phyloP scores from a whole-genome alignment of 2,329 filamentous ascomycete genomes.

The Penicillium sp. region DNA sequence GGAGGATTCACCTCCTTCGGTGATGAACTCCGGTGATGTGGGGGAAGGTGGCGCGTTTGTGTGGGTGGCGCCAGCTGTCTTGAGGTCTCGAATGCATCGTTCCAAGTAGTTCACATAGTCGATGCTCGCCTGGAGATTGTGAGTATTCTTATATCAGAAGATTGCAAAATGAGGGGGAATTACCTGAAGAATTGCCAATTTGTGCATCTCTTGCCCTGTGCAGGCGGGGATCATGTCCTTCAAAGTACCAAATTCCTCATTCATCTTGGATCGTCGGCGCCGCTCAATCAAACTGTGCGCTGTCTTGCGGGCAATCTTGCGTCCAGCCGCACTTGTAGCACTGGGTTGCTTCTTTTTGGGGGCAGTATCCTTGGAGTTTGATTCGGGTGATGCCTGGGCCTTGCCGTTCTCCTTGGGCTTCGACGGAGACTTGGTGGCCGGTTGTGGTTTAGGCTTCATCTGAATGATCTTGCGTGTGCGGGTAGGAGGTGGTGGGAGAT shows the following conservation, averaged over 20 bases:
- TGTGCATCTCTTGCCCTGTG: slow-evolving; percentile 94
- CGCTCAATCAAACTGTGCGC: slow-evolving; percentile 95
- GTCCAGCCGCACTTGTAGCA: slow-evolving; percentile 78
- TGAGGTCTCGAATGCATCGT: slow-evolving; percentile 79
- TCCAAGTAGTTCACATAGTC: slow-evolving; percentile 95
- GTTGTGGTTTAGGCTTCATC: slow-evolving; percentile 72
- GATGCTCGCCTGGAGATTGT: slow-evolving; percentile 72
- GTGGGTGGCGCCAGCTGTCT: slow-evolving; percentile 49
- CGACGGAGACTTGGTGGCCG: slow-evolving; percentile 42
- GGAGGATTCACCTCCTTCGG: slow-evolving; percentile 13
- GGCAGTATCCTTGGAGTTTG: slow-evolving; percentile 23
- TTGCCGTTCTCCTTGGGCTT: slow-evolving; percentile 29
- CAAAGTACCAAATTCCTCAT: slow-evolving; percentile 91
- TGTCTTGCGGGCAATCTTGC: slow-evolving; percentile 93
- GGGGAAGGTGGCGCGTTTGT: slow-evolving; percentile 34
- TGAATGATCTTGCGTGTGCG: slow-evolving; percentile 95
- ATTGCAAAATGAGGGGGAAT: slow-evolving; percentile 23
- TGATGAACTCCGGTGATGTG: slow-evolving; percentile 35
- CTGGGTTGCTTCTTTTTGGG: slow-evolving; percentile 76
- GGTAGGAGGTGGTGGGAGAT: slow-evolving; percentile 87
- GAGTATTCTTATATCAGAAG: slow-evolving; percentile 5
- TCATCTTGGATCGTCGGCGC: slow-evolving; percentile 91
- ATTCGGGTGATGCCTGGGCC: slow-evolving; percentile 16
- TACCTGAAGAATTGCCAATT: slow-evolving; percentile 91
- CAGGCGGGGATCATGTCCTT: slow-evolving; percentile 97